Percentiles rank a stretch among this genome's conserved stretches.
These are phyloP conservation scores for Aspergillus cristatus DNA, from an alignment of 495 filamentous ascomycete species.

Conservation along the genomic window DNA sequence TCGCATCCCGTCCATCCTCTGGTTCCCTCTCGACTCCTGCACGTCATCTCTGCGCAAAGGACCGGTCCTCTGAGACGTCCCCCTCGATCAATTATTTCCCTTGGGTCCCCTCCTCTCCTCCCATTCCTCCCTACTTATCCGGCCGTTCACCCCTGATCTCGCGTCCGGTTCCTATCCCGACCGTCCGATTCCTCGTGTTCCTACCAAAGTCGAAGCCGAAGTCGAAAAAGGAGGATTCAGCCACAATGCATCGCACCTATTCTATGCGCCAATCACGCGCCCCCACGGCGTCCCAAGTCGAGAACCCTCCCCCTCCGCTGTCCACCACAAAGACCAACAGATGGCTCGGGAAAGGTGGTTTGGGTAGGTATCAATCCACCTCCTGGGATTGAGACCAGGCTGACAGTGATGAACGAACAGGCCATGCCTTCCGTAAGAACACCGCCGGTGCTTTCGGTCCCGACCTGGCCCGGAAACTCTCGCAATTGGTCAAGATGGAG, in stretches of 20 bases:
- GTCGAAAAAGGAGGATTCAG: constrained; percentile 4
- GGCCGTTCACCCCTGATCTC: constrained; percentile 2
- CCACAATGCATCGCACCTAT: constrained; percentile 95
- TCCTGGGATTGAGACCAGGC: neutral
- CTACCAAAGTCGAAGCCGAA: no score
- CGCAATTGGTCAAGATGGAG: constrained; percentile 98
- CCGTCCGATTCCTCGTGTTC: no score
- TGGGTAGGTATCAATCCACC: constrained; percentile 77
- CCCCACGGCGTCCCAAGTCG: constrained; percentile 79
- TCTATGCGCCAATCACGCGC: constrained; percentile 95
- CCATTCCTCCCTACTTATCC: constrained; percentile 10
- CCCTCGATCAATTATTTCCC: constrained; percentile 5
- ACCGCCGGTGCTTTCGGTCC: constrained; percentile 91
- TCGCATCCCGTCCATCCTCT: constrained; percentile 20
- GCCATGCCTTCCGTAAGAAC: constrained; percentile 88
- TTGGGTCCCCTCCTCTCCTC: constrained; percentile 2
- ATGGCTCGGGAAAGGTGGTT: constrained; percentile 73
- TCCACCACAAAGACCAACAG: constrained; percentile 84
- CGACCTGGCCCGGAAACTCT: constrained; percentile 92
- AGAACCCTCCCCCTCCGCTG: constrained; percentile 88
- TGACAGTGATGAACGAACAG: constrained; percentile 35
- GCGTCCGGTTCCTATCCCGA: constrained; percentile 2
- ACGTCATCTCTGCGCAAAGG: constrained; percentile 39
- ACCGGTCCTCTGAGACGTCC: constrained; percentile 8
- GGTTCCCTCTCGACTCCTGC: constrained; percentile 11